Conservation (phyloP, 2,329 filamentous ascomycete genomes). For the Aspergillus intermedius region DNA sequence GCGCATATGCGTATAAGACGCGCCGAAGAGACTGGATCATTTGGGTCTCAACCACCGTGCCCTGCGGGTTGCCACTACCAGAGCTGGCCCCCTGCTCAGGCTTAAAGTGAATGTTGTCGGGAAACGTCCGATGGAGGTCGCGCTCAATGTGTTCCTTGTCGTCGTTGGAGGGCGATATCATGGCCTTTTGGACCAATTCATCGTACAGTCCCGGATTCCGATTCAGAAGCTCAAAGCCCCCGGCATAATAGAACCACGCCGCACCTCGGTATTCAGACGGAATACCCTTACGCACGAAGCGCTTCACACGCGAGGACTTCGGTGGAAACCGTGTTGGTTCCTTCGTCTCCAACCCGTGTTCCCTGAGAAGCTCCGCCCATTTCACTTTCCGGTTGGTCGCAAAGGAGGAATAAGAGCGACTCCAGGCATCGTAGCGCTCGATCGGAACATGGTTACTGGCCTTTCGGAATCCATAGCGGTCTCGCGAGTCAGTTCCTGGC, state of each 20-base stretch:
- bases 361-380: slow-evolving; percentile 72
- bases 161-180: slow-evolving; percentile 58
- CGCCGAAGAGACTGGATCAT: slow-evolving; percentile 77
- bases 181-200: slow-evolving; percentile 60
- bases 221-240: slow-evolving; percentile 70
- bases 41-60: slow-evolving; percentile 56
- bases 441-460: slow-evolving; percentile 69
- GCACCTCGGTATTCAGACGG: slow-evolving; percentile 91
- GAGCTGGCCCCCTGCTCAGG: slow-evolving; percentile 42
- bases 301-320: slow-evolving; percentile 74
- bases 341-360: slow-evolving; percentile 65
- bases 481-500: slow-evolving; percentile 45
- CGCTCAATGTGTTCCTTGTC: slow-evolving; percentile 89
- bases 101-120: slow-evolving; percentile 88
- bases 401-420: slow-evolving; percentile 66
- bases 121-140: slow-evolving; percentile 88
- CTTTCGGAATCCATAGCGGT: slow-evolving; percentile 91
- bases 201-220: slow-evolving; percentile 73
- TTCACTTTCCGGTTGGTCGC: slow-evolving; percentile 69
- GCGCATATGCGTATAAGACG: slow-evolving; percentile 80
- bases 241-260: slow-evolving; percentile 95
- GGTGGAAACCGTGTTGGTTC: slow-evolving; percentile 72
- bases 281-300: slow-evolving; percentile 87
- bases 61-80: slow-evolving; percentile 31
- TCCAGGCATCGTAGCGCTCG: slow-evolving; percentile 77